Conservation (phyloP, 129 eudicot species). For the Deinandra increscens region DNA sequence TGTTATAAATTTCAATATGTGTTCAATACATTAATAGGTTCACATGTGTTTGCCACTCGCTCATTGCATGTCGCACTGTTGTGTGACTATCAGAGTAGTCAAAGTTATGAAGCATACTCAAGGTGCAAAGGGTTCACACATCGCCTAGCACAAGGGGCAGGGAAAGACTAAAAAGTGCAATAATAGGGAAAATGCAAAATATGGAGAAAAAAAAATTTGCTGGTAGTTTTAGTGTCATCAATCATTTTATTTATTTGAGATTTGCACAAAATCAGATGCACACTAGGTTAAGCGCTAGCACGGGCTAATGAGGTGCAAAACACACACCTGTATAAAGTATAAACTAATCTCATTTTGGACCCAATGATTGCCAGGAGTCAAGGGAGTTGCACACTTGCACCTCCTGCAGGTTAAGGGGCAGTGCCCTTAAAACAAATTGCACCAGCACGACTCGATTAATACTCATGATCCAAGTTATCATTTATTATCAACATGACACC, state of each 20-base stretch:
- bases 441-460: neutral
- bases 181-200: too few species aligned
- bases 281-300: too few species aligned
- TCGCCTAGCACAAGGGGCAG: too few species aligned
- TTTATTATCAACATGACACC: neutral
- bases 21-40: neutral
- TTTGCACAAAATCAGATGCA: too few species aligned
- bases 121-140: neutral
- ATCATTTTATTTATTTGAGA: too few species aligned
- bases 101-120: neutral
- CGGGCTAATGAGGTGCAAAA: neutral
- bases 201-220: too few species aligned
- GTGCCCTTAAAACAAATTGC: neutral
- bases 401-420: neutral
- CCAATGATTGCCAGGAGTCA: neutral
- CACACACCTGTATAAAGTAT: neutral
- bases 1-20: neutral
- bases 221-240: too few species aligned
- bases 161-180: too few species aligned
- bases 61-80: conserved; percentile 1
- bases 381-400: neutral
- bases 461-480: neutral
- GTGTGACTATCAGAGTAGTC: neutral
- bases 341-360: neutral
- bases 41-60: neutral